Evolutionary conservation across 768 basidiomycete species (phyloP).

Genomic region (Trametes maxima): DNA sequence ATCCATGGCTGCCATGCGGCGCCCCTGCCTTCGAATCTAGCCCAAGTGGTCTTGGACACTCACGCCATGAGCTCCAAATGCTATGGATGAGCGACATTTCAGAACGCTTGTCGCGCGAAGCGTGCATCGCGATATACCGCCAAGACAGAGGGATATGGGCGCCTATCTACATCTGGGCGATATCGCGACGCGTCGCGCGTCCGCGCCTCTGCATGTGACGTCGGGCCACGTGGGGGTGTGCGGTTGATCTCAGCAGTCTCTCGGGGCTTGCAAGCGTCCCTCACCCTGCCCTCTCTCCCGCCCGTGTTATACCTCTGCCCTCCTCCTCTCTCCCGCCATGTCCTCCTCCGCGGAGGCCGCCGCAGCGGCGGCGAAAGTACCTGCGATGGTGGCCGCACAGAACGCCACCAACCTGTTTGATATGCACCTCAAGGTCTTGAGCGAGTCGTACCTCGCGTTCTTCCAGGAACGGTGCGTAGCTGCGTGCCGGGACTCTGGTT

Average conservation of each 20-base stretch:
- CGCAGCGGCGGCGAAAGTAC: conserved; percentile 22
- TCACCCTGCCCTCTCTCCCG: background rate
- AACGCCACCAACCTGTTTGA: conserved; percentile 71
- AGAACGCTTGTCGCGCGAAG: background rate
- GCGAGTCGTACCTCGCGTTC: conserved; percentile 80
- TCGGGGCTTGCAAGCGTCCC: background rate
- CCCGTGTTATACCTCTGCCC: background rate
- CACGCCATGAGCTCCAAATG: background rate
- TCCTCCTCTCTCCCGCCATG: conserved; percentile 19
- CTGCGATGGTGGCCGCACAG: conserved; percentile 20
- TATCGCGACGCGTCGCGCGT: background rate
- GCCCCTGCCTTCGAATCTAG: no score
- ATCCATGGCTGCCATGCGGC: no score
- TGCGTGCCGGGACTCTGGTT: conserved; percentile 16
- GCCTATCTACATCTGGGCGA: background rate
- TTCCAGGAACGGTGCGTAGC: conserved; percentile 77
- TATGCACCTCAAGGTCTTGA: conserved; percentile 63
- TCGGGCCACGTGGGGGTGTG: conserved; percentile 18
- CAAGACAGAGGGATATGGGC: background rate
- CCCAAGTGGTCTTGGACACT: no score
- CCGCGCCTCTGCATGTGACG: conserved; percentile 17
- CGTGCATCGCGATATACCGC: no score
- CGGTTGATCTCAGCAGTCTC: conserved; percentile 15
- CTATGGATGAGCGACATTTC: background rate
- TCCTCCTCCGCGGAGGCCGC: conserved; percentile 27